Evolutionary conservation across 257 asterid species (phyloP), one percentile per base, ranked within the genome.

Genomic region (Solanum tarijense): DNA sequence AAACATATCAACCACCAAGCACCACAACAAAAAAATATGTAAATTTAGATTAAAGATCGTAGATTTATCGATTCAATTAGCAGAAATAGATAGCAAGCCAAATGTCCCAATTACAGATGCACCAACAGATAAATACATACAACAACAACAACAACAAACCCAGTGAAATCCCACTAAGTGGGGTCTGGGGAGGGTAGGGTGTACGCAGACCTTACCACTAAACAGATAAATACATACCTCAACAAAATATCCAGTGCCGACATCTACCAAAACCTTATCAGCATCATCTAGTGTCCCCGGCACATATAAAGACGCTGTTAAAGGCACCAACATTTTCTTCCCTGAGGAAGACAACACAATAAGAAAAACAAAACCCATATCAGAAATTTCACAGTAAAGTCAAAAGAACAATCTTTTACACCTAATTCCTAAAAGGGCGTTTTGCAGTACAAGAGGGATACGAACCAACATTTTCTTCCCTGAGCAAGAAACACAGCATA

Each of bases 211-310:
- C n/a, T n/a, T n/a, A n/a, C n/a, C n/a, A n/a, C n/a, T n/a, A n/a
- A 41, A 48, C 12, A 68, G 13, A 34, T 27, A 27, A 32, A 83
- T 21, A 46, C 68, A 23, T 27, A 96, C 99, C 99, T 96, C 97
- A 52, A 96, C 93, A 93, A 95, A 96, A 69, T 96, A 96, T 72
- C 99, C 99, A 74, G 99, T 96, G 89, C 99, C 99, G 4, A 96
- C 98, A 90, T 96, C 99, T 13, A 96, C 98, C 90, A 96, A 89
- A 58, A 96, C 99, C 90, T 96, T 96, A 88, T 94, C 95, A 62
- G 98, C 93, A 83, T 95, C 99, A 88, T 96, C 99, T 73, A 96
- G 93, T 36, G 92, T 92, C 9, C 99, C 99, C 12, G 96, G 94
- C 29, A 95, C 99, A 87, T 95, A 96, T 20, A 96, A 95, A 81